Base-by-base conservation (phyloP, 208 protist genomes). In the Wallacemonas sp. region DNA sequence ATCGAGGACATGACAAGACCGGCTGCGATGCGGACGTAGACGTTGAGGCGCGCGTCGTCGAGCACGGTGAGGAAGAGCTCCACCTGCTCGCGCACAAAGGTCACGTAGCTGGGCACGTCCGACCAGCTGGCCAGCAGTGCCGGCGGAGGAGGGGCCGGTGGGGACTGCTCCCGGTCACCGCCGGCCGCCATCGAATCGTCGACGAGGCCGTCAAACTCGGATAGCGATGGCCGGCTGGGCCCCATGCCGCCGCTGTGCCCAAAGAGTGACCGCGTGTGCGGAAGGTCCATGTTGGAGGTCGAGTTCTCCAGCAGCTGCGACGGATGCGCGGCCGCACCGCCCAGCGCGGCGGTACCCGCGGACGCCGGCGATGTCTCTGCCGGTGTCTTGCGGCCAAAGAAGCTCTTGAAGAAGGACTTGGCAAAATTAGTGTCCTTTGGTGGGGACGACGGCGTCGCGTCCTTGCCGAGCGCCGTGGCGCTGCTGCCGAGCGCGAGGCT, bases 341-440 rank as follows among this genome's bases (percentile, higher is more conserved):
- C 10, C 25, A 12, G 50, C 22, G 23, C 28, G 41, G 39, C 57
- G 41, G 61, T 31, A 22, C 29, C 45, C 46, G 26, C 39, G 48
- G 4, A 44, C 59, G 61, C 69, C 29, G 32, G 67, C 28, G 23
- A 42, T 38, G 28, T 11, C 38, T 12, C 31, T 33, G 31, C 57
- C 50, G 45, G 59, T 31, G 20, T 44, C 41, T 25, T 61, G 49
- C 50, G 67, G 18, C 80, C 52, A 42, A 86, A 86, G 64, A 82
- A 80, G 48, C 70, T 80, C 45, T 86, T 82, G 45, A 86, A 82
- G 52, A 86, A 72, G 12, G 76, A 80, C 44, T 82, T 82, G 22
- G 80, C 80, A 16, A 86, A 82, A 67, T 71, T 85, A 33, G 52
- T 44, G 52, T 59, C 52, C 32, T 41, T 59, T 2, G 52, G 31